Base-by-base conservation (phyloP, 768 basidiomycete genomes). In the Tylopilus plumbeoviolaceoides region DNA sequence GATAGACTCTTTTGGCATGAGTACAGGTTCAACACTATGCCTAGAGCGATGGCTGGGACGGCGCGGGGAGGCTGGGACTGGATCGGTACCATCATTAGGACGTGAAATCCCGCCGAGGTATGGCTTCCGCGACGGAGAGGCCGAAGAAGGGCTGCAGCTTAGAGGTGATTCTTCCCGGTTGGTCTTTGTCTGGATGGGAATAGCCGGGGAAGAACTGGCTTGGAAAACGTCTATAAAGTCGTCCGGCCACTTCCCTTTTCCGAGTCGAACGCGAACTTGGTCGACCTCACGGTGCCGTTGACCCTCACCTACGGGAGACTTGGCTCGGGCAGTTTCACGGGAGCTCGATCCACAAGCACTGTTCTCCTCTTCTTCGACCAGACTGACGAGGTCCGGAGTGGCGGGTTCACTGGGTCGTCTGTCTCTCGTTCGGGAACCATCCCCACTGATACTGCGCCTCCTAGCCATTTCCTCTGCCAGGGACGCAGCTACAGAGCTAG, bases 171-270 rank as follows among this genome's bases (percentile, higher is more conserved):
- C 64, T 35, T 55, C 56, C 53, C 62, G 63, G 55, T 64, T 63
- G 17, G 35, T 21, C 47, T 48, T 51, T 20, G 54, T 45, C 35
- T 52, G 58, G 48, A 65, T 51, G 60, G 72, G 66, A 51, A 69
- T 68, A 45, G 65, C 64, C 51, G 53, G 67, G 47, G 60, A 39
- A 68, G 67, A 65, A 50, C 47, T 58, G 39, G 55, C 57, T 49
- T 75, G 74, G 55, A 87, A 79, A 27, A 74, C 81, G 58, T 82
- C 81, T 50, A 90, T 65, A 64, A 89, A 87, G 67, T 89, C 88
- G 68, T 89, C 87, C 0, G 89, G 87, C 87, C 87, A 90, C 67
- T 86, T 89, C 53, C 85, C 88, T 66, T 89, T 87, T 31, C 83
- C 81, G 31, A 89, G 78, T 50, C 82, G 77, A 56, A 89, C 74